Percentiles rank a stretch among this genome's conserved stretches.
Conservation (phyloP, 768 basidiomycete genomes). For the Scleroderma bovista region DNA sequence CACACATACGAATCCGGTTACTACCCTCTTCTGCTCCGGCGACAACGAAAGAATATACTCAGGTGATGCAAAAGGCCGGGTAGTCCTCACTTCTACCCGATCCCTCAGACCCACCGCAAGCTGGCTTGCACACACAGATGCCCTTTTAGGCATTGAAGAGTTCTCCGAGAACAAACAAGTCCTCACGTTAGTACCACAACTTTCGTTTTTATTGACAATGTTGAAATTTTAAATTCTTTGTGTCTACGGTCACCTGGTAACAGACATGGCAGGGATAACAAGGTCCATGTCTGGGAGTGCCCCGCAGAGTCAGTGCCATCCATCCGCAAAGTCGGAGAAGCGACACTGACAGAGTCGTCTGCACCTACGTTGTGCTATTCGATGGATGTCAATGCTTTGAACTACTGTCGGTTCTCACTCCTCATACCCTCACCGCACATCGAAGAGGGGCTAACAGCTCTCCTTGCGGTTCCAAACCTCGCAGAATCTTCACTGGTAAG, state of each 20-base stretch:
- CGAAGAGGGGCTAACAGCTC: slow-evolving; percentile 29
- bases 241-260: background rate
- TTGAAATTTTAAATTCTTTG: background rate
- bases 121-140: slow-evolving; percentile 78
- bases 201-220: background rate
- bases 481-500: slow-evolving; percentile 80
- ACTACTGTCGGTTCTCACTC: slow-evolving; percentile 88
- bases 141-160: slow-evolving; percentile 76
- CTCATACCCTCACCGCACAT: slow-evolving; percentile 19
- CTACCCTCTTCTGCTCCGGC: slow-evolving; percentile 53
- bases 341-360: slow-evolving; percentile 43
- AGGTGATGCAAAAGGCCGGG: slow-evolving; percentile 75
- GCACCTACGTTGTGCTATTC: slow-evolving; percentile 55
- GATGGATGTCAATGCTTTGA: slow-evolving; percentile 88
- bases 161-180: slow-evolving; percentile 45
- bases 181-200: slow-evolving; percentile 69
- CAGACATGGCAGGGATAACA: slow-evolving; percentile 85
- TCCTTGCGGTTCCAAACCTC: slow-evolving; percentile 83
- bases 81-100: slow-evolving; percentile 70
- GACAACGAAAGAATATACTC: slow-evolving; percentile 84
- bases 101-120: slow-evolving; percentile 65
- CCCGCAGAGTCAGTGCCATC: slow-evolving; percentile 39
- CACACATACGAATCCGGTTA: slow-evolving; percentile 60
- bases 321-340: slow-evolving; percentile 50
- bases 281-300: slow-evolving; percentile 68